Conservation (phyloP, 75 land plant genomes). For the Isoetes taiwanensis region DNA sequence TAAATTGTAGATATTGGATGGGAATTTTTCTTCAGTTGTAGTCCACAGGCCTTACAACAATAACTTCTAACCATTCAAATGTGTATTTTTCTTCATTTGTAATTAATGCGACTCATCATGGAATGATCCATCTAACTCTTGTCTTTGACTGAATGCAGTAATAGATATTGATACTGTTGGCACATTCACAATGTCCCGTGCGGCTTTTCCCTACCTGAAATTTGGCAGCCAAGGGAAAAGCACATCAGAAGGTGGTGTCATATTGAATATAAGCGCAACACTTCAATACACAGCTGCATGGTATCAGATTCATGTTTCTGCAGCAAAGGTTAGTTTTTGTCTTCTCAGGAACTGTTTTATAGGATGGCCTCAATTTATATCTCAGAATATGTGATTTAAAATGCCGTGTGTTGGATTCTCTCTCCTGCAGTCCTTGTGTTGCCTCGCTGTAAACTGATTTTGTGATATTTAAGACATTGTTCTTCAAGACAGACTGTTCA, state of each 20-base stretch:
- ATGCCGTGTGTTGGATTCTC: no score
- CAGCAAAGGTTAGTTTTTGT: conserved; percentile 73
- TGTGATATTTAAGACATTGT: no score
- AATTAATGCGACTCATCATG: no score
- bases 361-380: no score
- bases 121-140: no score
- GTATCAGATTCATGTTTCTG: conserved; percentile 96
- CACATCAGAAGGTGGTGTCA: conserved; percentile 51
- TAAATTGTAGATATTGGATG: neutral
- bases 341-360: no score
- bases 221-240: conserved; percentile 64
- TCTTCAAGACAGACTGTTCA: no score
- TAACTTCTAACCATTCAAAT: neutral
- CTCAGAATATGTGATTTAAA: no score
- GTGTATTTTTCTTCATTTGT: neutral
- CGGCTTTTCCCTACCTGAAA: conserved; percentile 76
- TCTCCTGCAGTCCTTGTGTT: no score
- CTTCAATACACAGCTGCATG: conserved; percentile 82
- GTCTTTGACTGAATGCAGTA: conserved; percentile 31
- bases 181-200: conserved; percentile 90
- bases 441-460: no score
- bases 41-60: neutral
- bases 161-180: conserved; percentile 95
- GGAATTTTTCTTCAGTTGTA: neutral
- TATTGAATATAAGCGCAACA: conserved; percentile 89